Evolutionary conservation across 495 filamentous ascomycete genomes (phyloP), one percentile per base, ranked within the genome.

Genomic region (Xanthoparmelia taractica): DNA sequence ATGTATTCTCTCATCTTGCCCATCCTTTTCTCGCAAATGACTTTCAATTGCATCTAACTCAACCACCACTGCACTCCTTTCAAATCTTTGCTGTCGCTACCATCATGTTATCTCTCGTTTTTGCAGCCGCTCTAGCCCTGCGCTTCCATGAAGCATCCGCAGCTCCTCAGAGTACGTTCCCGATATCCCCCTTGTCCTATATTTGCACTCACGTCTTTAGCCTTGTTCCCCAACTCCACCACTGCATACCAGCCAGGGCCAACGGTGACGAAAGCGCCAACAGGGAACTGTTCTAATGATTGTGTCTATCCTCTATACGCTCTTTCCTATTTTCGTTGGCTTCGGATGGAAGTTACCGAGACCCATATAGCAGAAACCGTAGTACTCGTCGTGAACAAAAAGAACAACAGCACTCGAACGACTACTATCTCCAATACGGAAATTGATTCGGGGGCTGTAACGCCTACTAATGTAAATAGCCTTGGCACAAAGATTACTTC

Each of bases 351-450:
- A 11, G 33, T 62, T 17, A 62, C 50, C 31, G 60, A 48, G 12
- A 62, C 60, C 34, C 43, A 62, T 11, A 62, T 48, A 8, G 60
- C 48, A 23, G 60, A 56, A 17, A 62, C 60, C 11, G 3, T 56
- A 8, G 37, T 56, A 11, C 6, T 52, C 31, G 8, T 62, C 31
- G 31, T 62, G 36, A 64, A 64, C 57, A 58, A 60, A 17, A 47
- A 33, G 20, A 60, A 34, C 0, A 64, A 59, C n/a, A 64, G 63
- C 34, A 64, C 63, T 8, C 58, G 58, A 38, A 64, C 63, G 10
- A 52, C 58, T 3, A 59, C 57, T 6, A 64, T 62, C 48, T 40
- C n/a, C 10, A 62, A 64, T 38, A 64, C 63, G 17, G 63, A 64
- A 27, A 50, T 64, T 0, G 47, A 59, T 52, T 50, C 54, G 38